Conservation (phyloP, 176 grass and related monocot species). For the Carex myosuroides region DNA sequence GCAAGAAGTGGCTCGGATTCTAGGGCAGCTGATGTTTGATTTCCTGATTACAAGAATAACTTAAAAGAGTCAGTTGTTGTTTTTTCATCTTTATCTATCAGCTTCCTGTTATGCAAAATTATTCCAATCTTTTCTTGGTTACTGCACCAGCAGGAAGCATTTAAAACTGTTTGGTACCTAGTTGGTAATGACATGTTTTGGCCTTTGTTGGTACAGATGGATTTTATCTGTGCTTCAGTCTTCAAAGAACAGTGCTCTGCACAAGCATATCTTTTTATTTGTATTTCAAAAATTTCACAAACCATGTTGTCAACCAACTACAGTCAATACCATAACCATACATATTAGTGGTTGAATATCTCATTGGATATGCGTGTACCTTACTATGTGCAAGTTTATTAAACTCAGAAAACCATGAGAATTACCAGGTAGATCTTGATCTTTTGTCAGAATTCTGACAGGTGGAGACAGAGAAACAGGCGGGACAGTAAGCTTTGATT, state of each 20-base stretch:
- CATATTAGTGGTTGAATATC: not conserved
- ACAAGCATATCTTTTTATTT: not conserved
- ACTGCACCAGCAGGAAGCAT: no score
- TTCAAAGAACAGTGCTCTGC: not conserved
- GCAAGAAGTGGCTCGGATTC: not conserved
- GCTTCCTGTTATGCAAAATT: not conserved
- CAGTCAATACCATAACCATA: not conserved
- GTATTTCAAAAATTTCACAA: not conserved
- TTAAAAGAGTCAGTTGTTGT: not conserved
- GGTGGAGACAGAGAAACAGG: constrained; percentile 1
- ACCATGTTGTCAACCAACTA: not conserved
- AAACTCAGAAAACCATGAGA: not conserved
- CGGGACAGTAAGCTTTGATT: not conserved
- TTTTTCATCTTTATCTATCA: not conserved
- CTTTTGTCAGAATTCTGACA: not conserved
- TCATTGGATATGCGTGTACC: not conserved
- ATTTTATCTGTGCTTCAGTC: not conserved
- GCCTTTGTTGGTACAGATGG: not conserved
- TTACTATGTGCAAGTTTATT: not conserved
- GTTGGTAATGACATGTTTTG: not conserved
- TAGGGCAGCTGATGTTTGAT: not conserved
- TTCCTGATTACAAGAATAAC: not conserved
- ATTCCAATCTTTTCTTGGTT: not conserved
- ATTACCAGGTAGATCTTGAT: constrained; percentile 7
- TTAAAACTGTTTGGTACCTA: not conserved